A percentile compares a stretch with the other conserved stretches of the same genome.
Evolutionary conservation across 2,329 filamentous ascomycete genomes (phyloP).

Genomic region (Fusarium tanahbumbuense): DNA sequence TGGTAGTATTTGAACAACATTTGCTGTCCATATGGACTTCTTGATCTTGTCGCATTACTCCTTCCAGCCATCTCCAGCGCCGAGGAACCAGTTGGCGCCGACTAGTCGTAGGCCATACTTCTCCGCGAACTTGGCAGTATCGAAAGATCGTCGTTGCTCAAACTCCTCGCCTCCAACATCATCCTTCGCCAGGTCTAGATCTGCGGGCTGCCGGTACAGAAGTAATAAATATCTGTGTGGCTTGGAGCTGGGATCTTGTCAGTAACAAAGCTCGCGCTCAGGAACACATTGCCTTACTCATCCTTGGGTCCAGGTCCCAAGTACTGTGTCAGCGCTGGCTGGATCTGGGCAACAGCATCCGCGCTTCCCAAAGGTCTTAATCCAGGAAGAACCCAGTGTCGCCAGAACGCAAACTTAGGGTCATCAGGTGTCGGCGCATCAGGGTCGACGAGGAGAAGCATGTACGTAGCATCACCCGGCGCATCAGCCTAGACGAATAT

Average conservation of each 20-base stretch:
- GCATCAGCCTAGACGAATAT: conserved; percentile 37
- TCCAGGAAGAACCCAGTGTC: conserved; percentile 63
- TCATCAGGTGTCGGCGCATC: conserved; percentile 67
- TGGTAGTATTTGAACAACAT: neutral
- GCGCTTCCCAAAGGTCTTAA: conserved; percentile 49
- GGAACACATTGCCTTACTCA: conserved; percentile 51
- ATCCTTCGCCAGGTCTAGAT: conserved; percentile 51
- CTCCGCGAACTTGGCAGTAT: conserved; percentile 53
- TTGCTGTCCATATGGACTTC: neutral
- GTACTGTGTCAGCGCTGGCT: conserved; percentile 56
- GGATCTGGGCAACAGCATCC: conserved; percentile 45
- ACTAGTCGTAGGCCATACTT: conserved; percentile 55
- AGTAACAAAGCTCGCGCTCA: neutral
- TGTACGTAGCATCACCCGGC: conserved; percentile 52
- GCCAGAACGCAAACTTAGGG: conserved; percentile 66
- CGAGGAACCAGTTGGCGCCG: conserved; percentile 59
- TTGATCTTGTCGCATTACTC: conserved; percentile 19
- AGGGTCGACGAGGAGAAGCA: conserved; percentile 63
- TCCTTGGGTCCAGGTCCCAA: conserved; percentile 60
- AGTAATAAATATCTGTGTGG: conserved; percentile 62
- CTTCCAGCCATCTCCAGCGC: conserved; percentile 58
- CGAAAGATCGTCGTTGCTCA: conserved; percentile 57
- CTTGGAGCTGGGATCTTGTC: conserved; percentile 52
- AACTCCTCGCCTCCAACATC: conserved; percentile 62
- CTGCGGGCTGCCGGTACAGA: conserved; percentile 56